Base-by-base conservation (phyloP, 345 rosid species). In the Anacardium occidentale region DNA sequence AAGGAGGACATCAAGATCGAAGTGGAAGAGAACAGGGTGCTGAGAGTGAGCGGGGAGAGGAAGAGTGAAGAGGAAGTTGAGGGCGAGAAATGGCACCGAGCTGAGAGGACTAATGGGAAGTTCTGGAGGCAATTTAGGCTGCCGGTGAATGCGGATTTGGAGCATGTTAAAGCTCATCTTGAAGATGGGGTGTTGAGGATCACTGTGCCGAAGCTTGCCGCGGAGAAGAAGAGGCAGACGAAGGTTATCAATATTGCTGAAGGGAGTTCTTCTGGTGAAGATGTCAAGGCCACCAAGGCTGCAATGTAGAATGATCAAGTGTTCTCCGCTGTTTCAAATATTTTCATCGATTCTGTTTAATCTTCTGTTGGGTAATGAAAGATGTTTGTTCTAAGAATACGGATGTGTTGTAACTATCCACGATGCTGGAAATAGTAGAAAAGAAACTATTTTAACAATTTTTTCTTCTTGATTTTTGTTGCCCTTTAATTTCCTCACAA, bases 41-140 rank as follows among this genome's bases (percentile, higher is more conserved):
- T 81, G 78, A 76, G 81, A 55, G 64, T 83, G 1, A 81, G 79
- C 3, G 84, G 87, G 37, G 76, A 80, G 62, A 74, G 87, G 58
- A 81, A 74, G 18, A 3, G 63, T 0, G 81, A 74, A n/a, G 79
- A 71, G 18, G 74, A 70, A 12, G 45, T 50, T 11, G 68, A 74
- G 8, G 79, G 82, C n/a, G 82, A 78, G 10, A 83, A 71, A 26
- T 83, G 87, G 84, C 84, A 83, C 18, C 64, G 81, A 12, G 83
- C 75, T n/a, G 83, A 81, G 76, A 78, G 87, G 56, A 50, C 74
- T 0, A 7, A 6, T 26, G 82, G 84, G 8, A 80, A 78, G 64
- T 83, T 83, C 20, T 76, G 76, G 82, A 80, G 84, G 75, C 82
- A 78, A 34, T 78, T 83, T 17, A 78, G 80, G 69, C 18, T 83